Evolutionary conservation across 176 grass and related monocot species (phyloP), one percentile per base, ranked within the genome.

Genomic region (Oryza brachyantha): DNA sequence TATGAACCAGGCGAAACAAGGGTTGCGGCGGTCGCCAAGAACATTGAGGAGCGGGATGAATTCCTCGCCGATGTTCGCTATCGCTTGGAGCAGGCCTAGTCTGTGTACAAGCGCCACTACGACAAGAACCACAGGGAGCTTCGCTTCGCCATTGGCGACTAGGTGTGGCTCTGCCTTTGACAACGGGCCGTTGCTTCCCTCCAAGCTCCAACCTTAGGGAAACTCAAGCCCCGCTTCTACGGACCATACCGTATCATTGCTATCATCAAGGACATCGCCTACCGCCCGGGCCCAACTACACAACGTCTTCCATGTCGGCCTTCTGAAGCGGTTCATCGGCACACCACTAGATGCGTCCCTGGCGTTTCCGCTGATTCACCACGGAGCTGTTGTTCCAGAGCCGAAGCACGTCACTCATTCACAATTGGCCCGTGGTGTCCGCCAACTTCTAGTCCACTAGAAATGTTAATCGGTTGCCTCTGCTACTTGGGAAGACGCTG

Each of bases 171-270:
- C 0, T 28, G 28, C 1, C 14, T 66, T 0, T 17, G 2, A 0
- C 63, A 66, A 0, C 13, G 63, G 0, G 1, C 31, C 0, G 29
- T 29, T 0, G 3, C 8, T 0, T n/a, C 31, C 6, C 3, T 37
- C 0, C 5, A 0, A 0, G 0, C 0, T 19, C 0, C 3, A 0
- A 0, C 2, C 0, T 5, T 0, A 0, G 63, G 63, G 0, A 66
- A 37, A 11, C 63, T 66, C 0, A 0, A 1, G 0, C 63, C 63
- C 0, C 16, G 63, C 0, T 66, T 37, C 29, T 66, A 36, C 8
- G 63, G 63, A 3, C 31, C 63, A 0, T 37, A n/a, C 7, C 29
- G 60, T 26, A 1, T 31, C 13, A 0, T 5, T 0, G 28, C 27
- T 0, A 0, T 6, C 4, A 29, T 63, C 28, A 29, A 29, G 1